A percentile compares a stretch with the other conserved stretches of the same genome.
Evolutionary conservation across 257 asterid species (phyloP).

Genomic region (Verbena officinalis): DNA sequence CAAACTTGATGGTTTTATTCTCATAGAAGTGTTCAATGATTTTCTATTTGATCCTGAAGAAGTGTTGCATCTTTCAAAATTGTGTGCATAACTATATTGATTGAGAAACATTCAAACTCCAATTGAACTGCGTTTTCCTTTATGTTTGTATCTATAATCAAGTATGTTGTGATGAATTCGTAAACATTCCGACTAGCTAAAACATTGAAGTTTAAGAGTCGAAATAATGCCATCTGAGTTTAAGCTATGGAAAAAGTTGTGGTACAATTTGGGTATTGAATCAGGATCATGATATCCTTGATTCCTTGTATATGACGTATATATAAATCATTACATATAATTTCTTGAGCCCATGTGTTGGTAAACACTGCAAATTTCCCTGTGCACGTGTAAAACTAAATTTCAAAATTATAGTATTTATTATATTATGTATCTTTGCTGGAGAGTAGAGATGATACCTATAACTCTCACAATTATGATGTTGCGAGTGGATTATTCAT

Average conservation of each 20-base stretch:
- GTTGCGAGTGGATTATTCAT: constrained; percentile 27
- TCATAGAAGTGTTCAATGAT: too few species aligned
- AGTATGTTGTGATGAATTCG: neutral
- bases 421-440: constrained; percentile 13
- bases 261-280: constrained; percentile 14
- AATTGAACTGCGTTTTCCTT: neutral
- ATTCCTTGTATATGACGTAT: neutral
- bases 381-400: neutral
- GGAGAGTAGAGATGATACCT: neutral
- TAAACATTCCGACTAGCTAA: neutral
- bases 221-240: neutral
- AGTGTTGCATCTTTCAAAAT: too few species aligned
- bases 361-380: constrained; percentile 24
- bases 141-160: neutral
- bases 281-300: constrained; percentile 2
- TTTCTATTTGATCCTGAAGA: too few species aligned
- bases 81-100: neutral
- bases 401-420: neutral
- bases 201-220: neutral
- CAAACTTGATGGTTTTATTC: too few species aligned
- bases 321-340: neutral
- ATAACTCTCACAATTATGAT: constrained; percentile 1
- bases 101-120: neutral
- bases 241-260: neutral
- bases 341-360: neutral